A percentile compares a stretch with the other conserved stretches of the same genome.
phyloP scores from a whole-genome alignment of 768 basidiomycete species.

The Tubosaeta sp. region DNA sequence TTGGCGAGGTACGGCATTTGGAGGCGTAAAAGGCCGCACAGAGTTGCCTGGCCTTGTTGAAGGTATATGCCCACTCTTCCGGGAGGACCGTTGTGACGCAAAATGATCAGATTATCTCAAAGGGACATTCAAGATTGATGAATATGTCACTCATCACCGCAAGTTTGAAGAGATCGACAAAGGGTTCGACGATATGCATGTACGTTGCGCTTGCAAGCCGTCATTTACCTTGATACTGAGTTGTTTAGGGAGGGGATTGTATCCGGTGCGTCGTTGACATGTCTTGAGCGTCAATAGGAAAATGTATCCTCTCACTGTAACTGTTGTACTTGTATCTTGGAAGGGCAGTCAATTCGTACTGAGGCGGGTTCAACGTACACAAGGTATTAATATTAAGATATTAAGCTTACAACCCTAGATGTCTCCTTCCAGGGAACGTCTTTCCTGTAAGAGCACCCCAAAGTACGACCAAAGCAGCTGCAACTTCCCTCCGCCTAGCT shows the following conservation, averaged over 20 bases:
- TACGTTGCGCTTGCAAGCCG: conserved; percentile 40
- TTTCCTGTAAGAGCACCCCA: conserved; percentile 70
- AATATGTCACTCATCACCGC: conserved; percentile 90
- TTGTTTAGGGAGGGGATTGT: conserved; percentile 62
- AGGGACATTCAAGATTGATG: conserved; percentile 85
- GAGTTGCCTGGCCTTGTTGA: conserved; percentile 93
- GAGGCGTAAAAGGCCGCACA: conserved; percentile 96
- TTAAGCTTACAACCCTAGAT: conserved; percentile 5
- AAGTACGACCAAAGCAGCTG: conserved; percentile 56
- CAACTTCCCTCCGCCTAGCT: conserved; percentile 64
- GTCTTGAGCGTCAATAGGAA: conserved; percentile 37
- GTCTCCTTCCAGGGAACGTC: conserved; percentile 44
- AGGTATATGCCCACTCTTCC: conserved; percentile 40
- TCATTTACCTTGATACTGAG: not conserved
- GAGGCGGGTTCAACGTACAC: not conserved
- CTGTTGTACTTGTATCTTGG: not conserved
- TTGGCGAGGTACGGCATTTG: conserved; percentile 95
- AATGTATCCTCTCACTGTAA: conserved; percentile 3
- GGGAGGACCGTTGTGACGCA: not conserved
- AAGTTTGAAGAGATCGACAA: conserved; percentile 72
- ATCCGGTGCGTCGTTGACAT: conserved; percentile 96
- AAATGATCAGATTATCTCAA: conserved; percentile 63
- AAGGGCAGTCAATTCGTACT: not conserved
- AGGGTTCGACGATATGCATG: conserved; percentile 96
- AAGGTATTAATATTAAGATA: conserved; percentile 11